Percentiles rank a stretch among this genome's conserved stretches.
These are phyloP conservation scores for Cystobasidium tubakii DNA, from an alignment of 768 basidiomycete genomes.

Conservation along the genomic window DNA sequence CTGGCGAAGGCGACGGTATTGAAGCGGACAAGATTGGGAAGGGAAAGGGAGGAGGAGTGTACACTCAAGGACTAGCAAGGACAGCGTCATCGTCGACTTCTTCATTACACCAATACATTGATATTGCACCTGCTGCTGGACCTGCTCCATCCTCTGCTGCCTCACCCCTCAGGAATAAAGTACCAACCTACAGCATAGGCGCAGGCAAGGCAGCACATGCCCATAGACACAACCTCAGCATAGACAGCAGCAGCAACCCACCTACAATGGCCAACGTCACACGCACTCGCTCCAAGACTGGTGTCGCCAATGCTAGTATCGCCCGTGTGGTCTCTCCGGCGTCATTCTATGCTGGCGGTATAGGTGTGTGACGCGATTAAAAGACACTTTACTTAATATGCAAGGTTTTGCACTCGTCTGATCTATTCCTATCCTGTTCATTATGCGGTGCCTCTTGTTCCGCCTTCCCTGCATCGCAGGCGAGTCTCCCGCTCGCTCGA, in stretches of 20 bases:
- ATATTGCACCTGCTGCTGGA: not conserved
- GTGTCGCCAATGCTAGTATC: not conserved
- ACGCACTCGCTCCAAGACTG: not conserved
- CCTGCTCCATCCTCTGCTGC: not conserved
- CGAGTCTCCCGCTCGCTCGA: slow-evolving; percentile 17
- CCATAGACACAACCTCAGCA: not conserved
- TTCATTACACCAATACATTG: not conserved
- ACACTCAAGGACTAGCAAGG: not conserved
- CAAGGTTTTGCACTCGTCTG: too few species aligned
- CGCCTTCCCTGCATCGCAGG: not conserved
- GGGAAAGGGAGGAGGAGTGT: not conserved
- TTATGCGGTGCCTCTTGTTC: not conserved
- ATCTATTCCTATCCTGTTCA: not conserved
- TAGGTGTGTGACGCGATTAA: slow-evolving; percentile 18
- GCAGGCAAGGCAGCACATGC: not conserved
- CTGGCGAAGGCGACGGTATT: not conserved
- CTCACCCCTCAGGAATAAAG: not conserved
- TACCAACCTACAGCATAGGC: not conserved
- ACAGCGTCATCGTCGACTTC: not conserved
- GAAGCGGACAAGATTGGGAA: not conserved
- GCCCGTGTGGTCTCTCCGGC: not conserved
- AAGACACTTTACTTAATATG: too few species aligned
- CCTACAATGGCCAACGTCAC: not conserved
- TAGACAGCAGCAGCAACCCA: not conserved
- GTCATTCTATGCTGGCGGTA: slow-evolving; percentile 1